phyloP scores from a whole-genome alignment of 1,139 yeast species.

The Suhomyces ambrosiae region DNA sequence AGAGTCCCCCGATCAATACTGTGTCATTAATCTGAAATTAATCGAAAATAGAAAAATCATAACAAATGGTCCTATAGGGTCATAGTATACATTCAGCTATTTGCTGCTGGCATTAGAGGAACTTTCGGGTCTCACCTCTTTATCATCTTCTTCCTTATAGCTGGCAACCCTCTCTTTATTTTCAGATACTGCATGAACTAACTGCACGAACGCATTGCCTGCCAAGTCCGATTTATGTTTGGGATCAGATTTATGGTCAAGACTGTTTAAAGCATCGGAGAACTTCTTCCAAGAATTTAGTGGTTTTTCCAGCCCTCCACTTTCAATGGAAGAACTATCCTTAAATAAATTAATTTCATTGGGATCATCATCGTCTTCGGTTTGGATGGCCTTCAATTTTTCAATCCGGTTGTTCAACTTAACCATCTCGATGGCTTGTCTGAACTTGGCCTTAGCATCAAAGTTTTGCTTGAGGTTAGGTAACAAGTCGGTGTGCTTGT shows the following conservation, averaged over 20 bases:
- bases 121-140: too few relatives aligned
- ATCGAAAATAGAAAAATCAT: too few relatives aligned
- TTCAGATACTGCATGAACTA: constrained; percentile 70
- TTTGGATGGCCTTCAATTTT: constrained; percentile 57
- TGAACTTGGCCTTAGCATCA: constrained; percentile 82
- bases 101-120: too few relatives aligned
- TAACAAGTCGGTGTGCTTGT: constrained; percentile 61
- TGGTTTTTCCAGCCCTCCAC: constrained; percentile 1
- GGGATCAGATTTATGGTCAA: constrained; percentile 17
- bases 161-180: constrained; percentile 61
- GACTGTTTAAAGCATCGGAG: constrained; percentile 22
- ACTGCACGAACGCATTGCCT: constrained; percentile 61
- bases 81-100: too few relatives aligned
- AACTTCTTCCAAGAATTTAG: constrained; percentile 27
- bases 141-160: constrained; percentile 30
- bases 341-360: constrained; percentile 47
- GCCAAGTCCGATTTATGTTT: constrained; percentile 13
- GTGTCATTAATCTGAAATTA: too few relatives aligned
- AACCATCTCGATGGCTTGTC: constrained; percentile 83
- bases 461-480: constrained; percentile 70
- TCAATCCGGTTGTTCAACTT: constrained; percentile 72
- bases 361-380: constrained; percentile 59
- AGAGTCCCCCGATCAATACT: too few relatives aligned
- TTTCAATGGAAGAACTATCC: constrained; percentile 19
- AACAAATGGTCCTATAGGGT: too few relatives aligned